These are phyloP conservation scores for Cystobasidium sp. DNA, from an alignment of 1,284 basidiomycete genomes.

Conservation along the genomic window DNA sequence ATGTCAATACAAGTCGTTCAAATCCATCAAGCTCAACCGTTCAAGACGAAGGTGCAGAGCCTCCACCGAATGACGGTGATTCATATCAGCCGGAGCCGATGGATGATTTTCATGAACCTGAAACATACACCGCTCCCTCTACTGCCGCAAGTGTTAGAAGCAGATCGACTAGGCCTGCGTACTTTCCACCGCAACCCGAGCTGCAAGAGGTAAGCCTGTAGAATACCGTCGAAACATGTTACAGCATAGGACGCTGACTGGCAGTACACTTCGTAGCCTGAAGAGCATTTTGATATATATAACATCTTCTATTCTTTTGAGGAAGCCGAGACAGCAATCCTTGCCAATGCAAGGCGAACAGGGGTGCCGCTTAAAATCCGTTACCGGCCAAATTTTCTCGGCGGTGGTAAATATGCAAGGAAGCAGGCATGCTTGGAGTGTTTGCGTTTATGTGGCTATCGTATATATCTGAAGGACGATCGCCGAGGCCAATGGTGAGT, in stretches of 20 bases:
- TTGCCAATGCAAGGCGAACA: background rate
- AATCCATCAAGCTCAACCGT: background rate
- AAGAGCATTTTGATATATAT: slow-evolving; percentile 35
- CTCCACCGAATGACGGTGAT: no score
- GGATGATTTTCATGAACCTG: no score
- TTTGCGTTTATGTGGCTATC: slow-evolving; percentile 33
- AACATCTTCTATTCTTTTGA: slow-evolving; percentile 35
- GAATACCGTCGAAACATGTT: background rate
- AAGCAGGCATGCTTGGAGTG: slow-evolving; percentile 33
- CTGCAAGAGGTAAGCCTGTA: background rate
- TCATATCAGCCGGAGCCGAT: no score
- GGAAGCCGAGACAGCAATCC: slow-evolving; percentile 33
- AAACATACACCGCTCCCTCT: no score
- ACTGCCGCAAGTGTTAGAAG: no score
- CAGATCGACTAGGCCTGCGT: no score
- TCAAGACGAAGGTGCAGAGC: no score
- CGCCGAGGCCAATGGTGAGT: slow-evolving; percentile 19
- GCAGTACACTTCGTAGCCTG: background rate
- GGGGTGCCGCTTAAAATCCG: slow-evolving; percentile 31
- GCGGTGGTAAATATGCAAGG: background rate
- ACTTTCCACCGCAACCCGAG: no score
- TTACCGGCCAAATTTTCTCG: slow-evolving; percentile 18
- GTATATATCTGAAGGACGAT: slow-evolving; percentile 34
- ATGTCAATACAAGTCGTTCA: slow-evolving; percentile 13
- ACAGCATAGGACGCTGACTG: background rate